Base-by-base conservation (phyloP, 768 basidiomycete genomes). In the Omphalotus guepiniiformis region DNA sequence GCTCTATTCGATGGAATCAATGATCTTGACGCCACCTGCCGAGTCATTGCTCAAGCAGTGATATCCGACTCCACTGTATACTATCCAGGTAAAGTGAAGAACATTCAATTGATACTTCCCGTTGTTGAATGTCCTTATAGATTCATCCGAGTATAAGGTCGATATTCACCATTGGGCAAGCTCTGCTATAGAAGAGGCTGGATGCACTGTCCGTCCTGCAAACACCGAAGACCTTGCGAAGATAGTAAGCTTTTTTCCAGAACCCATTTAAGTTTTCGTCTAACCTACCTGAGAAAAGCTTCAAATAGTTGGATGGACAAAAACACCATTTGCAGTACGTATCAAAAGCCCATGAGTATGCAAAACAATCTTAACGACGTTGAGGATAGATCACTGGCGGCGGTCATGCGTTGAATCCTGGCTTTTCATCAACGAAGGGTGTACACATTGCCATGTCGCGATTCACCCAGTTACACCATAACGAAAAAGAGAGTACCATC, bases 341-440 rank as follows among this genome's bases (percentile, higher is more conserved):
- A 2, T 16, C 15, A n/a, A 6, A 12, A 23, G 52, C 26, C 2
- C 21, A 12, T 16, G 12, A 27, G 21, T 7, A 4, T 9, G 22
- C 18, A 8, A 30, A 18, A 8, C 15, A 6, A 13, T 32, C 13
- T 19, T 38, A 7, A n/a, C 21, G 7, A 15, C 30, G 13, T 21
- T 41, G 35, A n/a, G n/a, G n/a, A n/a, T 35, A 69, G 71, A 59
- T 72, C 51, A 71, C 67, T 45, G 61, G 67, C 16, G 69, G 63
- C 13, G 69, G 70, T 2, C 69, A 72, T 51, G 28, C 59, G 5
- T 38, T 56, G 29, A 67, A 66, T 48, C 57, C 53, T 11, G 63
- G 65, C 13, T 71, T 71, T 48, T 71, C 69, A 5, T 71, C 71
- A 4, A 73, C 69, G 13, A 45, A 40, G 3, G 70, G 70, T 30